Base-by-base conservation (phyloP, 176 grass and related monocot species). In the Leersia perrieri region DNA sequence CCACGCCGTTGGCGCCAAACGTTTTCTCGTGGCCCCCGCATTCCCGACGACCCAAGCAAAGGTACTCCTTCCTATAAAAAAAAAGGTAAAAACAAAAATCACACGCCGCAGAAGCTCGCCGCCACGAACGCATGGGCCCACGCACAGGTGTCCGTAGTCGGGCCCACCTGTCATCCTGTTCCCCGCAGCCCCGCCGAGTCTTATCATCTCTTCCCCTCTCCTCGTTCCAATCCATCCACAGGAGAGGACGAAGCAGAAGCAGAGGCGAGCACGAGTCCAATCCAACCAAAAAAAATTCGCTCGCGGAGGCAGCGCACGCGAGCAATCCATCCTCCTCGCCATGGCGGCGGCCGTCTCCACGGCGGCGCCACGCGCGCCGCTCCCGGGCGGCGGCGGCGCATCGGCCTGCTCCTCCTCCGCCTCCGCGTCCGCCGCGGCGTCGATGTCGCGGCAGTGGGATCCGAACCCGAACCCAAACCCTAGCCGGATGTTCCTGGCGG, bases 191-290 rank as follows among this genome's bases (percentile, higher is more conserved):
- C 18, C 49, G 49, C 49, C 18, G 20, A 11, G 71, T 82, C 85
- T 77, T 82, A 77, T 77, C 79, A 20, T 38, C 33, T 35, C 36
- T 28, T 28, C n/a, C 9, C 26, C 70, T 16, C 22, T 0, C 26
- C 30, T 80, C 88, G 78, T 76, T 39, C 78, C 45, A 65, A 85
- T 89, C 88, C 88, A 85, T 89, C 88, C 88, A 82, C 77, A 72
- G 38, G 34, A 70, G 60, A 53, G 34, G 33, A 32, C 32, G 34
- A 26, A 45, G 42, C 42, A 18, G 49, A 71, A 39, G 63, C 11
- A 31, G 63, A 22, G 45, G 45, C 5, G 45, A 33, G 57, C 80
- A 64, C 87, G 70, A 15, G 49, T 72, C 44, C 74, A 66, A 7
- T 11, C 61, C 5, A 53, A 53, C 49, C 49, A 20, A 53, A 53